Conservation (phyloP, 192 early-diverging fungal species). For the Coemansia sp. region DNA sequence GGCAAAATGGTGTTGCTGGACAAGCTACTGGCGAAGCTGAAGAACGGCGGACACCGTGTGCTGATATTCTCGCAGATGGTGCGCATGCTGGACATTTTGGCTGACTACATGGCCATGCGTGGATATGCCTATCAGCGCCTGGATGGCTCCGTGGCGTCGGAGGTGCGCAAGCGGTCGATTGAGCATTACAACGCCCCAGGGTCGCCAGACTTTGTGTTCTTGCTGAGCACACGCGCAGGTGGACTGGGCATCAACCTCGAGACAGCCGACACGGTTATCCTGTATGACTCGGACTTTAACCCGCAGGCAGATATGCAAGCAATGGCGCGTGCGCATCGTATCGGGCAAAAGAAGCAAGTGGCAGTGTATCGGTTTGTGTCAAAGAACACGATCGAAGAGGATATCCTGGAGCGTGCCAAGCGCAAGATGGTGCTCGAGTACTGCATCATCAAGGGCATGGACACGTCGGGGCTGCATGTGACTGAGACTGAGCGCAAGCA, state of each 20-base stretch:
- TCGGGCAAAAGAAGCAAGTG: constrained; percentile 96
- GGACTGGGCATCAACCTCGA: constrained; percentile 96
- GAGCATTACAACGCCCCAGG: constrained; percentile 97
- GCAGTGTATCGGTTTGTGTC: constrained; percentile 98
- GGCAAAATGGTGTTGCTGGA: constrained; percentile 99
- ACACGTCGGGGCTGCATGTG: constrained; percentile 84
- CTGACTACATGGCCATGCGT: constrained; percentile 87
- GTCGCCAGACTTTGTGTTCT: constrained; percentile 91
- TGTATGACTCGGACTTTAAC: constrained; percentile 94
- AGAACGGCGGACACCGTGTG: constrained; percentile 90
- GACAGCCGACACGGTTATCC: constrained; percentile 96
- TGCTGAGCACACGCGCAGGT: constrained; percentile 96
- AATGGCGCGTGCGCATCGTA: constrained; percentile 97
- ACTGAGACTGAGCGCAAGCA: constrained; percentile 54
- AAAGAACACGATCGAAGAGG: constrained; percentile 97
- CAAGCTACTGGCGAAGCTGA: constrained; percentile 87
- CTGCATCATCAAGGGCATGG: constrained; percentile 99
- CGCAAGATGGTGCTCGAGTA: constrained; percentile 99
- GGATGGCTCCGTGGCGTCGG: constrained; percentile 87
- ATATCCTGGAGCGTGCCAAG: constrained; percentile 97
- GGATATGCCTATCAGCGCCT: constrained; percentile 89
- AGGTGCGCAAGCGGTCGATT: constrained; percentile 92
- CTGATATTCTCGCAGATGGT: constrained; percentile 99
- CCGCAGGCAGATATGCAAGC: constrained; percentile 98
- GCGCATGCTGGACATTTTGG: constrained; percentile 92